These are phyloP conservation scores for Solanum pinnatisectum DNA, from an alignment of 257 asterid genomes.

Conservation along the genomic window DNA sequence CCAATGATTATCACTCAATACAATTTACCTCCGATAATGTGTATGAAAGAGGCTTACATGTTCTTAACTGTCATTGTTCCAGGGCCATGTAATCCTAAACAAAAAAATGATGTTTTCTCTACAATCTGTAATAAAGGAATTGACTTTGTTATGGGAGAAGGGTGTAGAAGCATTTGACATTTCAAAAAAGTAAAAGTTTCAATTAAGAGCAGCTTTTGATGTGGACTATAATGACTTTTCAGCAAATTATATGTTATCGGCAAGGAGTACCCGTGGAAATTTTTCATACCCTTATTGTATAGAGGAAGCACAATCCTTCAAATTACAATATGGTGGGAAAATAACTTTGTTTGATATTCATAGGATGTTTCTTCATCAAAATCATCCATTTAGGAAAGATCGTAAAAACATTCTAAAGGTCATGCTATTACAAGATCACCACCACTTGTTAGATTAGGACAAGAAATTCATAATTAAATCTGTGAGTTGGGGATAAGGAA, in stretches of 20 bases:
- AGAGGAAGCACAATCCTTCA: neutral
- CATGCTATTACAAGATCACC: neutral
- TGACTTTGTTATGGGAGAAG: neutral
- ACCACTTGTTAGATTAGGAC: neutral
- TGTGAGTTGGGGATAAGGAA: neutral
- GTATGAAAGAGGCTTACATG: neutral
- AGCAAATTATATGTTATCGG: neutral
- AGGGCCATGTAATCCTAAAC: neutral
- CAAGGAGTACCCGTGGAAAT: neutral
- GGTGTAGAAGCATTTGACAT: neutral
- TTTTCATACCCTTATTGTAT: neutral
- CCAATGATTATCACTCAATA: too few relatives aligned
- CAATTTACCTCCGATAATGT: neutral
- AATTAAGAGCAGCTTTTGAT: neutral
- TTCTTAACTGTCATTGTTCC: neutral
- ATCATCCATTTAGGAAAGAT: neutral
- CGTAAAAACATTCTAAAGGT: neutral
- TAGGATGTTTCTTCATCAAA: neutral
- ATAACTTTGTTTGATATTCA: neutral
- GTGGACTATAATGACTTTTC: neutral
- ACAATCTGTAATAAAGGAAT: too few relatives aligned
- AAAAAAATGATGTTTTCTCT: too few relatives aligned
- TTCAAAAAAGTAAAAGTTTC: too few relatives aligned
- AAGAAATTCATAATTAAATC: too few relatives aligned
- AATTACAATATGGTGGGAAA: neutral